Conservation (phyloP, 257 asterid species). For the Rubia yunnanensis region DNA sequence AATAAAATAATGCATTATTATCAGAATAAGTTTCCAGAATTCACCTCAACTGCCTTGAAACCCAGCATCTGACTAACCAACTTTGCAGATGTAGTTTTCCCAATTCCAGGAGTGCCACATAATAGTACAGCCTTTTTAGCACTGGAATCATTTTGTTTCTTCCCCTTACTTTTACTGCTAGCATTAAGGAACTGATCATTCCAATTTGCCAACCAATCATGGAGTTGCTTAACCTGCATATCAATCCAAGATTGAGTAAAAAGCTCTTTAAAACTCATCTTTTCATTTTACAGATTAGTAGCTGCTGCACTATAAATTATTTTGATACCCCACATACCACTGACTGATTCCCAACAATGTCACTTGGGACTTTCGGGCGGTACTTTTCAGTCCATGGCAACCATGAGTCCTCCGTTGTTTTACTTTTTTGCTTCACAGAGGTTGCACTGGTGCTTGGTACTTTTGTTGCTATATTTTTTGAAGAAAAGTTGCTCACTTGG, state of each 20-base stretch:
- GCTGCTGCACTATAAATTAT: constrained; percentile 10
- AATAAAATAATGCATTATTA: not conserved
- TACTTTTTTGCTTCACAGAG: constrained; percentile 36
- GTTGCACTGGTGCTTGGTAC: constrained; percentile 28
- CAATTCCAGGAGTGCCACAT: constrained; percentile 97
- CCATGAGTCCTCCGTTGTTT: constrained; percentile 27
- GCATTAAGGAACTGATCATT: constrained; percentile 57
- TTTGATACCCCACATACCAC: constrained; percentile 46
- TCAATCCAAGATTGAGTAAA: constrained; percentile 4
- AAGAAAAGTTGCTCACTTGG: constrained; percentile 24
- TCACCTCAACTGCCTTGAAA: constrained; percentile 81
- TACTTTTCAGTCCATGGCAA: constrained; percentile 91
- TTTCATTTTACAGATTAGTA: constrained; percentile 8
- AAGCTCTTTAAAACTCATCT: constrained; percentile 1
- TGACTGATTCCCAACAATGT: constrained; percentile 85
- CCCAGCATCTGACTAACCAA: constrained; percentile 92
- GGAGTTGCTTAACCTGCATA: constrained; percentile 92
- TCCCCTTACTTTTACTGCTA: constrained; percentile 61
- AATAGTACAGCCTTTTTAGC: constrained; percentile 86
- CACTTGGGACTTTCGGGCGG: constrained; percentile 67
- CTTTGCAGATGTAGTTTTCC: constrained; percentile 93
- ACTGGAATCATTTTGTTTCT: constrained; percentile 73
- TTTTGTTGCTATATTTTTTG: constrained; percentile 32
- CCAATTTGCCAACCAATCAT: constrained; percentile 86
- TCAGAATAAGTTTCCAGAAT: constrained; percentile 3